A percentile compares a stretch with the other conserved stretches of the same genome.
Conservation (phyloP, 2,329 filamentous ascomycete species). For the Colletotrichum noveboracense region DNA sequence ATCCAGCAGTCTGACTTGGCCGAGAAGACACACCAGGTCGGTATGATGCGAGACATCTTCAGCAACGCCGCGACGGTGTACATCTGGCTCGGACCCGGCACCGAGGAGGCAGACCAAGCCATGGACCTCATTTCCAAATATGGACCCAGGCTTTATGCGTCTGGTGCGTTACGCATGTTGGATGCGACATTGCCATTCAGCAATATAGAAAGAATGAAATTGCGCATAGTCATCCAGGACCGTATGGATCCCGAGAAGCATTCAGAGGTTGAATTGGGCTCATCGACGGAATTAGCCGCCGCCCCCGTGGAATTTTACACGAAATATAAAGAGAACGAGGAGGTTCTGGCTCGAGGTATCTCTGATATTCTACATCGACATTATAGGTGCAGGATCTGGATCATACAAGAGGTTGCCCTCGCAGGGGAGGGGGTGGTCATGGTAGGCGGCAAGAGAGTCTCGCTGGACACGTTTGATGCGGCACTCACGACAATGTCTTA, state of each 20-base stretch:
- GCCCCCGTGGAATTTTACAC: conserved; percentile 10
- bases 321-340: not conserved
- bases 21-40: conserved; percentile 25
- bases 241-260: too few species aligned
- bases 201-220: too few species aligned
- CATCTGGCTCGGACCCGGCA: conserved; percentile 24
- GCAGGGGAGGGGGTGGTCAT: conserved; percentile 25
- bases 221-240: too few species aligned
- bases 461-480: conserved; percentile 16
- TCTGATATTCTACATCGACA: conserved; percentile 31
- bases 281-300: not conserved
- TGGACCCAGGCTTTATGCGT: accelerated
- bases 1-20: conserved; percentile 22
- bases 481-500: too few species aligned
- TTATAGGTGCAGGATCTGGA: conserved; percentile 40
- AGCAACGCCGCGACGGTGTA: conserved; percentile 17
- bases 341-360: not conserved
- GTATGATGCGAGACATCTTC: conserved; percentile 24
- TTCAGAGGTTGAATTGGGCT: too few species aligned
- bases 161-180: too few species aligned
- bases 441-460: conserved; percentile 23
- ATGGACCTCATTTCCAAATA: not conserved
- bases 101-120: not conserved
- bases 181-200: too few species aligned
- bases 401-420: conserved; percentile 34